Evolutionary conservation across 305 asterid species (phyloP).

Genomic region (Ilex paraguariensis): DNA sequence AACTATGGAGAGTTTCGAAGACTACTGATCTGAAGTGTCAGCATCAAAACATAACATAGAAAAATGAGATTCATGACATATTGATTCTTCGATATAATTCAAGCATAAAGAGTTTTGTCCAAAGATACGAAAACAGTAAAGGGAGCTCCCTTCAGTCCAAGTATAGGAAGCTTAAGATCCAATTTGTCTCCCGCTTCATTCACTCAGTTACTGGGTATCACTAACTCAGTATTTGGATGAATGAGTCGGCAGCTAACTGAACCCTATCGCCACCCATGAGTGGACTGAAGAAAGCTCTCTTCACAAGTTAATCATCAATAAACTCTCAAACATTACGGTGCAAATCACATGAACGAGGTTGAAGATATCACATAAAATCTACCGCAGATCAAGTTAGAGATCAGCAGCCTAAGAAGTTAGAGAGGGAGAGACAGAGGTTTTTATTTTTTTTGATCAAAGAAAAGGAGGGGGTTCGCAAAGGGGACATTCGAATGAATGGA

Average conservation of each 20-base stretch:
- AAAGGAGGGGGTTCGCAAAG: background rate
- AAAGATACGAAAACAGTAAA: constrained; percentile 4
- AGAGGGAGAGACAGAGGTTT: background rate
- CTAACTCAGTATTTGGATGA: constrained; percentile 74
- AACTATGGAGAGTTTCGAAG: background rate
- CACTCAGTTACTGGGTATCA: constrained; percentile 53
- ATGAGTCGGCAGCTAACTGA: constrained; percentile 96
- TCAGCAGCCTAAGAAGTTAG: too few relatives aligned
- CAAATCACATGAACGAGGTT: too few relatives aligned
- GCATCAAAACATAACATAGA: background rate
- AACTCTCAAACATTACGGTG: too few relatives aligned
- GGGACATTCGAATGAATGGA: too few relatives aligned
- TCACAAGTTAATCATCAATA: background rate
- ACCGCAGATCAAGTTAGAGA: too few relatives aligned
- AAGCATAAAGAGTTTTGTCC: background rate
- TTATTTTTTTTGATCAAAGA: too few relatives aligned
- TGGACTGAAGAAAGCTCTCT: constrained; percentile 98
- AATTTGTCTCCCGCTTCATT: constrained; percentile 89
- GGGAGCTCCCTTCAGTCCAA: constrained; percentile 99
- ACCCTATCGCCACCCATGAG: constrained; percentile 53
- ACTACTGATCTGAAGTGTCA: background rate
- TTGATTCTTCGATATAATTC: background rate
- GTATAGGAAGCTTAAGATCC: constrained; percentile 60
- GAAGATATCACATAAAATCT: too few relatives aligned
- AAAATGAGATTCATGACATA: background rate